Evolutionary conservation across 805 yeast genomes (phyloP), one percentile per base, ranked within the genome.

Genomic region (Metschnikowia kunwiensis): DNA sequence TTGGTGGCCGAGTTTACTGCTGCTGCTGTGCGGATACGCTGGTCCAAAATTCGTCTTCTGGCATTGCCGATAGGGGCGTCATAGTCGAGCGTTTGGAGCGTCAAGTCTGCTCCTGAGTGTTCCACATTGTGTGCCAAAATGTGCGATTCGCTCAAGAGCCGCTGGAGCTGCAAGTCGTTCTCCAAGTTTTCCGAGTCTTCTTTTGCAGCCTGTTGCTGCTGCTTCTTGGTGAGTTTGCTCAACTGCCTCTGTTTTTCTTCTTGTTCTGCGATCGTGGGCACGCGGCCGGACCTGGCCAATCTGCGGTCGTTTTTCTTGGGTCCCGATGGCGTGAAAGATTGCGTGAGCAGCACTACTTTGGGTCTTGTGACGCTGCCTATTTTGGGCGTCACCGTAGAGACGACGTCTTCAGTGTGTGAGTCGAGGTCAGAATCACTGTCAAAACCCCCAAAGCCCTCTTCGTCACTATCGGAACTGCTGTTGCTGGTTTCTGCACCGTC

Each of bases 61-160:
- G 86, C 82, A 32, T 77, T 79, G 6, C 94, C 94, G 3, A 78
- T 68, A 3, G 83, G 78, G 18, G 72, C 75, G 34, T 78, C 82
- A 36, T 68, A 70, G 49, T 80, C 78, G 26, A 82, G 53, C 0
- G 86, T 80, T 39, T 74, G 71, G 34, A 82, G 53, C 0, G 88
- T 80, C 29, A 82, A 54, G 35, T 76, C 85, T 0, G 84, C 88
- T 22, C 89, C 91, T 5, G 84, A 78, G 36, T 62, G 65, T 16
- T 67, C 64, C 24, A 63, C 52, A 12, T 60, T 55, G 32, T 60
- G 58, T 6, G 75, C 64, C 28, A 77, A 57, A 17, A 85, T 77
- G 56, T 84, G 91, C 0, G 91, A 82, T 57, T 85, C 93, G 41
- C 71, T 65, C 17, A 85, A 55, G 27, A 85, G 71, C 40, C 88